phyloP scores from a whole-genome alignment of 2,329 filamentous ascomycete species.

The Scopulariopsis brevicaulis region DNA sequence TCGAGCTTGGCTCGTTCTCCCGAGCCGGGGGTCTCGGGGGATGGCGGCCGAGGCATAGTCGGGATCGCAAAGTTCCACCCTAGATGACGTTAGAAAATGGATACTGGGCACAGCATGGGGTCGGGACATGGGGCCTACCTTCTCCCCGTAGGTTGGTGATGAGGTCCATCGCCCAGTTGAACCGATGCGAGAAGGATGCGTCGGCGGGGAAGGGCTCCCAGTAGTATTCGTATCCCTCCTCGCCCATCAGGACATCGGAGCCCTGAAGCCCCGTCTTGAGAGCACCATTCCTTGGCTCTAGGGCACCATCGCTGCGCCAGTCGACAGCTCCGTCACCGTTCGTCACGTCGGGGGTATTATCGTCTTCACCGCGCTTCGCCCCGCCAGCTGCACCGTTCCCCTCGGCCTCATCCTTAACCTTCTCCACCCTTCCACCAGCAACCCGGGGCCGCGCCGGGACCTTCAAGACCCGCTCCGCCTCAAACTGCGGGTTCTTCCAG shows the following conservation, averaged over 20 bases:
- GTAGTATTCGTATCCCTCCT: slow-evolving; percentile 34
- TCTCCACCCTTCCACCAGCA: neutral
- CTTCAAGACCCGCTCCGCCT: slow-evolving; percentile 37
- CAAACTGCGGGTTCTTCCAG: slow-evolving; percentile 43
- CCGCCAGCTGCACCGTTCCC: neutral
- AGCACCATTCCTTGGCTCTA: neutral
- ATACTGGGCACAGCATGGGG: neutral
- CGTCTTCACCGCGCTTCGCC: neutral
- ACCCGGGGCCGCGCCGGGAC: slow-evolving; percentile 12
- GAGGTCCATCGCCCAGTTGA: slow-evolving; percentile 47
- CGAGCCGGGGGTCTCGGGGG: slow-evolving; percentile 26
- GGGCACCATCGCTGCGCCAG: neutral
- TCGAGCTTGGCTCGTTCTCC: slow-evolving; percentile 27
- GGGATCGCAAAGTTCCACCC: slow-evolving; percentile 48
- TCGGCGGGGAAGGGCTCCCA: slow-evolving; percentile 49
- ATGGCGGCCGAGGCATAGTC: slow-evolving; percentile 30
- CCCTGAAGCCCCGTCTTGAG: neutral
- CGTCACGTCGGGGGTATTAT: too few species aligned
- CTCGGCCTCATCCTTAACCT: neutral
- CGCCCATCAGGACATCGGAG: neutral
- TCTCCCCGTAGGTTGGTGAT: slow-evolving; percentile 39
- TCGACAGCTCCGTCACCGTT: neutral
- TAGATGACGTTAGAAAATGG: slow-evolving; percentile 11
- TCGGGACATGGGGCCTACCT: slow-evolving; percentile 23
- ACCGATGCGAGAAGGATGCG: slow-evolving; percentile 32